Base-by-base conservation (phyloP, 2,329 filamentous ascomycete genomes). In the Fusarium acutatum region DNA sequence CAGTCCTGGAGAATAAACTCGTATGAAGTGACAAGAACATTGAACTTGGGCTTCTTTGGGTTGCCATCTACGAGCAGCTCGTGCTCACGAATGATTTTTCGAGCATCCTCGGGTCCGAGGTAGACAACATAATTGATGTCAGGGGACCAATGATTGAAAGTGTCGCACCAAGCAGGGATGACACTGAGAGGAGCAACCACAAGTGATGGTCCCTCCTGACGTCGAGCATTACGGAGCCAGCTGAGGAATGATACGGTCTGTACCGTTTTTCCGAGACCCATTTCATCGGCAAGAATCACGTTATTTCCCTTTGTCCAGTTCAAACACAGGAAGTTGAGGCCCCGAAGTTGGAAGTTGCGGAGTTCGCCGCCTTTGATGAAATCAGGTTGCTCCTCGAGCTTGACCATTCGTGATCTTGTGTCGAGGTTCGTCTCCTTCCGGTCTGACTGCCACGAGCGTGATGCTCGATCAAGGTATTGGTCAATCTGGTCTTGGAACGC, bases 111-210 rank as follows among this genome's bases (percentile, higher is more conserved):
- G 61, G 95, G 96, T 57, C 97, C 96, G 59, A 96, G 94, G 82
- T 99, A 99, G 60, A 98, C 94, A 65, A 99, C 94, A 82, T 98
- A 98, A 82, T 99, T 98, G 71, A 98, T 84, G 80, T 98, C 96
- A 0, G 96, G 96, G 6, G 96, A 92, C 96, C 96, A 99, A 73
- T 93, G 88, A 82, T 98, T 96, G 83, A 99, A 98, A 1, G 96
- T 99, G 79, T 99, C 96, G 50, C 94, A 96, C 96, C 96, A 99
- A 6, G 96, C 95, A 12, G 96, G 96, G 84, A 99, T 97, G 53
- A 97, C 97, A 69, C 96, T 98, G 30, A 99, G 88, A 34, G 96
- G 96, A 13, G 97, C 96, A n/a, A 98, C 94, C 67, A 98, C 96
- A 47, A 99, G 90, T 79, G 98, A 98, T 0, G 96, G 96, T 0